Conservation (phyloP, 805 yeast species). For the Blastobotrys chiropterorum region DNA sequence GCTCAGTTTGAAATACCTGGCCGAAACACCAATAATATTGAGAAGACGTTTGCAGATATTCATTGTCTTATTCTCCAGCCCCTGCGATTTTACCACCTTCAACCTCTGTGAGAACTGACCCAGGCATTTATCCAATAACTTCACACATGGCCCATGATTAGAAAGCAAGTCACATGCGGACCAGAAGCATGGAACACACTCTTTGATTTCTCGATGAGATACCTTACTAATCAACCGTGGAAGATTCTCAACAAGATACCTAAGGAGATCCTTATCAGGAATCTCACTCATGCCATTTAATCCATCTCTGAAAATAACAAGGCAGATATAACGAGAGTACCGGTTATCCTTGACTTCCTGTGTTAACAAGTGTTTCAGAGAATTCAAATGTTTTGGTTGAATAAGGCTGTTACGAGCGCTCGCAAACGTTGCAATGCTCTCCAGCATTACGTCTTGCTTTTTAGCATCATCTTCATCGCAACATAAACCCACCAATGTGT, state of each 20-base stretch:
- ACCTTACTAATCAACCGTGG: conserved; percentile 7
- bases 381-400: conserved; percentile 57
- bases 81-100: neutral
- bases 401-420: conserved; percentile 48
- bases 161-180: conserved; percentile 14
- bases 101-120: neutral
- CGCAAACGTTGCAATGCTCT: conserved; percentile 51
- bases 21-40: neutral
- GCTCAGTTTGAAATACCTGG: neutral
- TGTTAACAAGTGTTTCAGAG: conserved; percentile 56
- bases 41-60: neutral
- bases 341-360: conserved; percentile 32
- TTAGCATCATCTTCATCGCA: neutral
- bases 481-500: conserved; percentile 1
- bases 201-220: conserved; percentile 9
- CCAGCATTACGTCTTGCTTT: conserved; percentile 30
- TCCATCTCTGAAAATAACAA: conserved; percentile 49
- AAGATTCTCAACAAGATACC: conserved; percentile 34
- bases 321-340: conserved; percentile 39
- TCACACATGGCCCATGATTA: neutral
- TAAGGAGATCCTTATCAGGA: conserved; percentile 44
- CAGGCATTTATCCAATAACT: neutral
- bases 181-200: conserved; percentile 67
- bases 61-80: neutral
- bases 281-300: conserved; percentile 41